Conservation (phyloP, 2,329 filamentous ascomycete genomes). For the Sporothrix curviconia region DNA sequence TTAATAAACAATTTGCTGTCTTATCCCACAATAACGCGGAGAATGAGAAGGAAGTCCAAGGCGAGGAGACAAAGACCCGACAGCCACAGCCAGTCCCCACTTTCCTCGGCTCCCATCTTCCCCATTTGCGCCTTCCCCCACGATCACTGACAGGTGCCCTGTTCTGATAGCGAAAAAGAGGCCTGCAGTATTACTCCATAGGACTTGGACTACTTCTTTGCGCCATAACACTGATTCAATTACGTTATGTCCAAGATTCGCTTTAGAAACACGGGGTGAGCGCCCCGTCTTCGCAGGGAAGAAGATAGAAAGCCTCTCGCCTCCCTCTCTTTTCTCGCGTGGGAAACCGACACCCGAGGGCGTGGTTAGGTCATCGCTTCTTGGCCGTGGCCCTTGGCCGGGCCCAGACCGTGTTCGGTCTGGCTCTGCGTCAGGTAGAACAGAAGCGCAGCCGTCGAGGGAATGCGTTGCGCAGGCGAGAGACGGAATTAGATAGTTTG, state of each 20-base stretch:
- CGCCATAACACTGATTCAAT: not conserved
- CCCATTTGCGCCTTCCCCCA: not conserved
- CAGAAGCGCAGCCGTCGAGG: too few species aligned
- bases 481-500: too few species aligned
- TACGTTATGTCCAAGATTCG: not conserved
- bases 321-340: too few species aligned
- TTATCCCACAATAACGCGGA: not conserved
- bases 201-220: not conserved
- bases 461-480: not conserved
- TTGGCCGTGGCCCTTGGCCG: not conserved
- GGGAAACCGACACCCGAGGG: slow-evolving; percentile 2
- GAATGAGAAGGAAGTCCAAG: not conserved
- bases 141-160: not conserved
- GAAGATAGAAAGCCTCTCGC: not conserved
- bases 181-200: not conserved
- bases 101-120: not conserved
- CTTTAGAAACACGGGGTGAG: not conserved
- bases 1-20: too few species aligned
- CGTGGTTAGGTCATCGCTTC: not conserved
- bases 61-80: not conserved
- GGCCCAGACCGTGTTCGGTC: not conserved
- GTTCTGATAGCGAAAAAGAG: not conserved
- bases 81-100: not conserved
- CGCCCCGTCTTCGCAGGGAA: not conserved
- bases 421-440: not conserved